A percentile compares a stretch with the other conserved stretches of the same genome.
Evolutionary conservation across 495 filamentous ascomycete genomes (phyloP).

Genomic region (Xylaria flabelliformis): DNA sequence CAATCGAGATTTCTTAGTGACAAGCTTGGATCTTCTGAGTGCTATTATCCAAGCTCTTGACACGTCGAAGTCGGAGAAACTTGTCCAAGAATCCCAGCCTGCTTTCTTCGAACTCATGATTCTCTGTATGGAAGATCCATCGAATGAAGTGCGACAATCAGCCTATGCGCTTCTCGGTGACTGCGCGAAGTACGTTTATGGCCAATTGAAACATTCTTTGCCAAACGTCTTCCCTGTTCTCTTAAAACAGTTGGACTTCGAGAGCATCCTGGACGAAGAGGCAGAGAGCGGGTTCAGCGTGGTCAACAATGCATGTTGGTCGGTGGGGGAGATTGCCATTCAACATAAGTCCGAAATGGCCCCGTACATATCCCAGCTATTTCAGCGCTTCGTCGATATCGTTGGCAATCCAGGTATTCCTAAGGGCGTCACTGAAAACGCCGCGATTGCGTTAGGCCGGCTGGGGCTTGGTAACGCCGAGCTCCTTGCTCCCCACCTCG

Average conservation of each 20-base stretch:
- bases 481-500: conserved; percentile 79
- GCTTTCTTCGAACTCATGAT: conserved; percentile 88
- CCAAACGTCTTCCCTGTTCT: conserved; percentile 76
- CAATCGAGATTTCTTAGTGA: conserved; percentile 97
- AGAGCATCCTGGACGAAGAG: conserved; percentile 74
- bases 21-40: conserved; percentile 92
- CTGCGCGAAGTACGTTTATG: conserved; percentile 93
- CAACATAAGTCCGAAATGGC: conserved; percentile 73
- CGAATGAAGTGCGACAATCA: conserved; percentile 94
- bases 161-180: conserved; percentile 95
- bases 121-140: conserved; percentile 91
- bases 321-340: conserved; percentile 90
- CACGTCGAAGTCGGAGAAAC: conserved; percentile 70
- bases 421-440: conserved; percentile 92
- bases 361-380: conserved; percentile 77
- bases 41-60: conserved; percentile 93
- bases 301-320: conserved; percentile 99
- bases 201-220: conserved; percentile 77
- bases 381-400: conserved; percentile 76
- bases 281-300: conserved; percentile 83
- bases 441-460: conserved; percentile 89
- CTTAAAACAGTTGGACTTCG: conserved; percentile 86
- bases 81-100: conserved; percentile 76
- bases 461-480: conserved; percentile 83
- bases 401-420: conserved; percentile 83